Evolutionary conservation across 768 basidiomycete species (phyloP), one percentile per base, ranked within the genome.

Genomic region (Pilatotrama ljubarskyi): DNA sequence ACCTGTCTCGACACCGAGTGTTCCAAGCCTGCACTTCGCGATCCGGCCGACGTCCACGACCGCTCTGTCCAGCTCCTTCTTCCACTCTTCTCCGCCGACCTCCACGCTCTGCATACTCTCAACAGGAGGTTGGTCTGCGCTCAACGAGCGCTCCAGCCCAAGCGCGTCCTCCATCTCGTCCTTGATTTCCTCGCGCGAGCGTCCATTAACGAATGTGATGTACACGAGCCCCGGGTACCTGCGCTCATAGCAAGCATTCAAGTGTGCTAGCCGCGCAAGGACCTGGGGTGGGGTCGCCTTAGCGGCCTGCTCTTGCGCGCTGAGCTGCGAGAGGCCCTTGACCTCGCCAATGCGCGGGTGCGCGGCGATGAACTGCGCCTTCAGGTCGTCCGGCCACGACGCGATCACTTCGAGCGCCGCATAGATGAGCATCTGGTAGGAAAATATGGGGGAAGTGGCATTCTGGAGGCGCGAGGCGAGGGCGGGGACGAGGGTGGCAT

Each of bases 271-370:
- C 9, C 91, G 84, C 6, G 76, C 81, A 20, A 96, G 77, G 37
- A 95, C 87, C 58, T 85, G 86, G 25, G 90, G 86, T 6, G 87
- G 82, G 9, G 92, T 93, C 18, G 82, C 80, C 11, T 74, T 73
- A 3, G 73, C 72, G 0, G 79, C 86, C 72, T 96, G 95, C 74
- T 97, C 95, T 49, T 80, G 84, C 25, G 85, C 84, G 72, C 91
- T 94, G 47, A 93, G 78, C 44, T 72, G 80, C 0, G 90, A 91
- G 13, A 95, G 78, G 41, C 86, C 86, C 68, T 83, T 85, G 59
- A 79, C 83, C 73, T 92, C 92, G 38, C 95, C 95, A 46, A 96
- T 96, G 59, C 93, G 83, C 36, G 95, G 95, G 76, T 96, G 95
- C 2, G 87, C 94, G 5, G 80, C 82, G 61, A 96, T 80, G 69